Percentiles rank a stretch among this genome's conserved stretches.
Evolutionary conservation across 2,329 filamentous ascomycete species (phyloP).

Genomic region (Colletotrichum sp.): DNA sequence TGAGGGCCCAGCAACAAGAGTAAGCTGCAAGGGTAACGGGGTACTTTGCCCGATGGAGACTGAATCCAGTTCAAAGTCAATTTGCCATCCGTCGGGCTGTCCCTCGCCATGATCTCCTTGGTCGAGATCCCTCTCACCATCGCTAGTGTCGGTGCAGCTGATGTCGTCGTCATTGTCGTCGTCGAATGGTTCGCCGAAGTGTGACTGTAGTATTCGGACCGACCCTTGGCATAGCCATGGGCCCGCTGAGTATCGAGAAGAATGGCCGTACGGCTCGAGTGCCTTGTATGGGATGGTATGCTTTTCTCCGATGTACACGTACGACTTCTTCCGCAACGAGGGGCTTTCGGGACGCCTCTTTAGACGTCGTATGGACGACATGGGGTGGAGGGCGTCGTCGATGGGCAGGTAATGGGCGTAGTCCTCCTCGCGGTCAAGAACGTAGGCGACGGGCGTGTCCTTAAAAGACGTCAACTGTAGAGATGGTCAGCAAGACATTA

Average conservation of each 20-base stretch:
- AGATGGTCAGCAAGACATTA: not conserved
- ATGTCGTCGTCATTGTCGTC: not conserved
- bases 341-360: not conserved
- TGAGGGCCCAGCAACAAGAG: not conserved
- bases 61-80: not conserved
- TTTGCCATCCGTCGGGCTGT: not conserved
- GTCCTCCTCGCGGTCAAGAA: not conserved
- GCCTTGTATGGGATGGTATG: not conserved
- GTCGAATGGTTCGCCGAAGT: not conserved
- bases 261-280: accelerated
- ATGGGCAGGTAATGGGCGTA: not conserved
- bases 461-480: not conserved
- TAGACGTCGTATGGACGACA: not conserved
- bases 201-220: not conserved
- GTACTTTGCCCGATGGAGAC: not conserved
- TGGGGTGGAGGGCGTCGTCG: not conserved
- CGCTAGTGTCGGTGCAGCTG: not conserved
- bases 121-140: not conserved
- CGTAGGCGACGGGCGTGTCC: not conserved
- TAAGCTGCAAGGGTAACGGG: not conserved
- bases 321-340: not conserved
- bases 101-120: not conserved
- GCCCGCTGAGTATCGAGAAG: not conserved
- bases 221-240: not conserved
- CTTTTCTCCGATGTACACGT: not conserved